A percentile compares a stretch with the other conserved stretches of the same genome.
Evolutionary conservation across 169 alveolate genomes (phyloP).

Genomic region (Plasmodium gallinaceum): DNA sequence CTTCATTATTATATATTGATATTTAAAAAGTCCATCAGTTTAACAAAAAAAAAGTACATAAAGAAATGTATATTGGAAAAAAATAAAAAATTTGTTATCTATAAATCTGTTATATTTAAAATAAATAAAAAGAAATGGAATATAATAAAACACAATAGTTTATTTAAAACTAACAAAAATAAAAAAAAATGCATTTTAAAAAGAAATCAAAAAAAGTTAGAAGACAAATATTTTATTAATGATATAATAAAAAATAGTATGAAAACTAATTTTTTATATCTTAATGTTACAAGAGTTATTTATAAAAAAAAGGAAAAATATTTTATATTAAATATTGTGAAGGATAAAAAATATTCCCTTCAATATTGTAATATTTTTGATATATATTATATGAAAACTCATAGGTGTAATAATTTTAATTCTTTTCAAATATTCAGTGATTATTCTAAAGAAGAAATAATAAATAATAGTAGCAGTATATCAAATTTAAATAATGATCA

Average conservation of each 20-base stretch:
- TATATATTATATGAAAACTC: background rate
- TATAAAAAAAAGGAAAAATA: constrained; percentile 6
- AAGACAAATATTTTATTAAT: constrained; percentile 8
- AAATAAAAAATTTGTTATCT: background rate
- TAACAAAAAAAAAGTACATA: background rate
- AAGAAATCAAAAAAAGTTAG: constrained; percentile 9
- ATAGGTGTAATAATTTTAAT: no score
- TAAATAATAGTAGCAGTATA: no score
- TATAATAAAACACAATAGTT: background rate
- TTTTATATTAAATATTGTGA: background rate
- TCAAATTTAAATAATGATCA: no score
- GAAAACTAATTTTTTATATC: background rate
- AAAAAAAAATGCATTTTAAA: constrained; percentile 1
- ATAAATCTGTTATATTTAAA: background rate
- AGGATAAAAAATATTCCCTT: background rate
- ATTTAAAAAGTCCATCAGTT: background rate
- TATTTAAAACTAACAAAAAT: background rate
- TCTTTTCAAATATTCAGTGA: no score
- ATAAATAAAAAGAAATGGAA: background rate
- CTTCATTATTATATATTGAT: constrained; percentile 3
- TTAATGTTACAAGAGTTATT: background rate
- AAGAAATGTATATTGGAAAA: background rate
- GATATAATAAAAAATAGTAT: background rate
- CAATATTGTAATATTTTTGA: background rate
- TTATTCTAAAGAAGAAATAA: no score